These are phyloP conservation scores for Aphanomyces invadans DNA, from an alignment of 352 stramenopile genomes.

Conservation along the genomic window DNA sequence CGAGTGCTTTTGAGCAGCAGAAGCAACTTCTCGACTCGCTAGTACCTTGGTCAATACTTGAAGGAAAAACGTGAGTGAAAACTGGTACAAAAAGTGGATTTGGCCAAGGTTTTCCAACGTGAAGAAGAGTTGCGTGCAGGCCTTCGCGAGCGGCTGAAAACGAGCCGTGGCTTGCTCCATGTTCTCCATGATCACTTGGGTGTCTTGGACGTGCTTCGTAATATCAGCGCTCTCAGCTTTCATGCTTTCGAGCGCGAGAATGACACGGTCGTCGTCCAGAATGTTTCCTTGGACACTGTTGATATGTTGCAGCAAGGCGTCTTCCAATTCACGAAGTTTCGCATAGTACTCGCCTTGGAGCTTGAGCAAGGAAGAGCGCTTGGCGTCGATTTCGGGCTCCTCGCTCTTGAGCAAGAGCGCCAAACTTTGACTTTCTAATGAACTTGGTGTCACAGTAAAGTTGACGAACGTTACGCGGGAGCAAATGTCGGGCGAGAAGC, in stretches of 20 bases:
- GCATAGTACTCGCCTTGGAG: slow-evolving; percentile 98
- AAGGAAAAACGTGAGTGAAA: slow-evolving; percentile 97
- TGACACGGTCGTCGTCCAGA: slow-evolving; percentile 97
- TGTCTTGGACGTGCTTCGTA: slow-evolving; percentile 83
- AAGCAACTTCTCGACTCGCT: no score
- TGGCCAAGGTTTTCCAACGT: slow-evolving; percentile 89
- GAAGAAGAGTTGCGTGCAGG: slow-evolving; percentile 88
- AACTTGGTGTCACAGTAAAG: slow-evolving; percentile 98
- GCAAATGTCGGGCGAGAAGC: slow-evolving; percentile 98
- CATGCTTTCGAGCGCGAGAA: slow-evolving; percentile 97
- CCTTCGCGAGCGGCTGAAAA: slow-evolving; percentile 93
- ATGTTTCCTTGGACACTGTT: slow-evolving; percentile 98
- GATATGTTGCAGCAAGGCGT: slow-evolving; percentile 97
- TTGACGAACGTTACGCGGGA: slow-evolving; percentile 99
- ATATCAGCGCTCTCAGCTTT: slow-evolving; percentile 98
- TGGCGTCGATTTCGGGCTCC: slow-evolving; percentile 96
- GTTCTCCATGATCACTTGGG: slow-evolving; percentile 68
- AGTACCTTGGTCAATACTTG: slow-evolving; percentile 92
- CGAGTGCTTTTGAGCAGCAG: slow-evolving; percentile 26
- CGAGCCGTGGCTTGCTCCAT: slow-evolving; percentile 87
- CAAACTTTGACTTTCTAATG: slow-evolving; percentile 95
- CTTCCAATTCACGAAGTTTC: slow-evolving; percentile 95
- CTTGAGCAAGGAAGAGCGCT: slow-evolving; percentile 93
- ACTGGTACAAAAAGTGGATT: slow-evolving; percentile 99
- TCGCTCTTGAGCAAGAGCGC: slow-evolving; percentile 94